phyloP scores from a whole-genome alignment of 352 stramenopile genomes.

The Phytophthora chlamydospora region DNA sequence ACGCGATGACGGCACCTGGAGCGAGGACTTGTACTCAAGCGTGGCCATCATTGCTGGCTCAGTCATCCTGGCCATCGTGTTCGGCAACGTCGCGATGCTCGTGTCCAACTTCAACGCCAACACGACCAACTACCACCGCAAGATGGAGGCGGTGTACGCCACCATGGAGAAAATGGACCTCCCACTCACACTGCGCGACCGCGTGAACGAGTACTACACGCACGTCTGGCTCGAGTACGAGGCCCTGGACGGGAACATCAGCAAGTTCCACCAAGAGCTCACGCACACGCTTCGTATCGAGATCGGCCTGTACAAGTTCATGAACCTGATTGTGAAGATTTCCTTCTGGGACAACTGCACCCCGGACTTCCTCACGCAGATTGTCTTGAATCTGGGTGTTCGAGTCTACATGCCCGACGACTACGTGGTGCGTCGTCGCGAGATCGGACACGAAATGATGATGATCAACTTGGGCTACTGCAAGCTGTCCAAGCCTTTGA shows the following conservation, averaged over 20 bases:
- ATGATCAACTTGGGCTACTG: conserved; percentile 48
- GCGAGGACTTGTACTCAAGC: conserved; percentile 40
- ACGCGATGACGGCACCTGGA: conserved; percentile 9
- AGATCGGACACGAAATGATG: conserved; percentile 49
- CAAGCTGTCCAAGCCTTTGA: conserved; percentile 33
- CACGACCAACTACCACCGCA: conserved; percentile 56
- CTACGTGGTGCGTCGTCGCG: conserved; percentile 47
- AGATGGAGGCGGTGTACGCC: conserved; percentile 64
- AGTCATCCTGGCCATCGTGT: conserved; percentile 58
- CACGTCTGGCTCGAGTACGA: conserved; percentile 57
- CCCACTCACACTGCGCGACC: conserved; percentile 36
- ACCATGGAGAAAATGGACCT: conserved; percentile 62
- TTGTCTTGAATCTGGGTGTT: conserved; percentile 39
- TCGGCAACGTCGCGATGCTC: conserved; percentile 60
- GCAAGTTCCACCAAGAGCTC: conserved; percentile 46
- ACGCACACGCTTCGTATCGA: conserved; percentile 50
- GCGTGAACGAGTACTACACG: conserved; percentile 51
- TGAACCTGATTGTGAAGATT: conserved; percentile 43
- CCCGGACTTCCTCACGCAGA: conserved; percentile 47
- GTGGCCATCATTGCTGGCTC: conserved; percentile 53
- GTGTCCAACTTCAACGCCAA: conserved; percentile 62
- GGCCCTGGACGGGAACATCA: conserved; percentile 41
- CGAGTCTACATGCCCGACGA: conserved; percentile 57
- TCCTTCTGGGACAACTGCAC: conserved; percentile 49
- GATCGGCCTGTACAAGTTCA: conserved; percentile 46